Evolutionary conservation across 2,329 filamentous ascomycete genomes (phyloP).

Genomic region (Leptographium lundbergii): DNA sequence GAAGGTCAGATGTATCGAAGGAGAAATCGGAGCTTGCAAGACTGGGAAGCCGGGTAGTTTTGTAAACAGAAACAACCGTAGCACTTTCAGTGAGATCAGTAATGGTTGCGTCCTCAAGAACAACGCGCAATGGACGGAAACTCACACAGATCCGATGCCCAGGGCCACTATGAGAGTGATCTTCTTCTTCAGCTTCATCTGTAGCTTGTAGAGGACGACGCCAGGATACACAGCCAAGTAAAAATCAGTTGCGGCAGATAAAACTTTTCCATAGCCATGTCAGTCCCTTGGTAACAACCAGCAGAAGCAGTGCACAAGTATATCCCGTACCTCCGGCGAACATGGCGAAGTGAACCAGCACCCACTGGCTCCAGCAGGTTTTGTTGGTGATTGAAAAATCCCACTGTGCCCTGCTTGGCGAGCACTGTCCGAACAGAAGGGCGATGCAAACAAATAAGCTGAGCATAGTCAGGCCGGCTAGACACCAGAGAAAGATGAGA

Average conservation of each 20-base stretch:
- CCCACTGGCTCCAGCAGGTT: constrained; percentile 21
- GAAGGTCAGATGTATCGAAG: constrained; percentile 25
- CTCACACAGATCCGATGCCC: constrained; percentile 26
- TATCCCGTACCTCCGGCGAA: constrained; percentile 23
- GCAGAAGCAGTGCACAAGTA: not conserved
- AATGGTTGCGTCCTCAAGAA: not conserved
- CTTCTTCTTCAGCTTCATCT: constrained; percentile 27
- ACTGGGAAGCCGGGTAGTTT: constrained; percentile 16
- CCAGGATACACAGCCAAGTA: constrained; percentile 29
- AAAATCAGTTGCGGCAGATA: constrained; percentile 24
- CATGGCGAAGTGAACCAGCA: constrained; percentile 26
- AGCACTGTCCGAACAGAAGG: not conserved
- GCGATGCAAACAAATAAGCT: constrained; percentile 12
- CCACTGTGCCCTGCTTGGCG: constrained; percentile 22
- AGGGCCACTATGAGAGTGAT: constrained; percentile 23
- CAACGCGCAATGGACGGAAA: not conserved
- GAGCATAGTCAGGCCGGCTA: constrained; percentile 19
- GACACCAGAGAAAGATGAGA: constrained; percentile 22
- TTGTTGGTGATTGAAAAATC: constrained; percentile 19
- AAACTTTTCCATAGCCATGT: constrained; percentile 10
- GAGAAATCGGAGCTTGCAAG: constrained; percentile 18
- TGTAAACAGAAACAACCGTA: constrained; percentile 18
- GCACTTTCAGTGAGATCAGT: constrained; percentile 10
- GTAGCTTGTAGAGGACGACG: constrained; percentile 22
- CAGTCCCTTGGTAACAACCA: not conserved